These are phyloP conservation scores for Claviceps digitariae DNA, from an alignment of 2,329 filamentous ascomycete genomes.

Conservation along the genomic window DNA sequence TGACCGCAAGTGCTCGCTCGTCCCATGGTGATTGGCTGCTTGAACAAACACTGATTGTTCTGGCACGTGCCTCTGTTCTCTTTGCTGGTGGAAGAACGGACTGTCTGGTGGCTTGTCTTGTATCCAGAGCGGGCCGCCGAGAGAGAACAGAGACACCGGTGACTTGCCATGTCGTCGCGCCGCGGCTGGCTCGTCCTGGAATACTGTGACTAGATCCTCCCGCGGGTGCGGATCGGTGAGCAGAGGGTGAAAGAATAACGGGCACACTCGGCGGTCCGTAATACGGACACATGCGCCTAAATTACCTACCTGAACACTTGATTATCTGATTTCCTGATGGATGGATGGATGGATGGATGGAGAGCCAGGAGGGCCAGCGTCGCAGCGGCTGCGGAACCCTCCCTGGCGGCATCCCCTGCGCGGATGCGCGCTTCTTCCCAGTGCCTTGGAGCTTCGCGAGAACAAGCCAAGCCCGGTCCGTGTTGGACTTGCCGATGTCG, in stretches of 20 bases:
- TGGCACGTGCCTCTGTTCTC: background rate
- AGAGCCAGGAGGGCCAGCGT: background rate
- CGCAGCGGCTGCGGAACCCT: background rate
- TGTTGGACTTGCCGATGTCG: constrained; percentile 3
- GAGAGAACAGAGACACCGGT: too few relatives aligned
- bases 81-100: background rate
- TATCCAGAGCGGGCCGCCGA: background rate
- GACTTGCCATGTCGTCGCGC: too few relatives aligned
- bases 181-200: too few relatives aligned
- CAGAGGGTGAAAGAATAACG: background rate
- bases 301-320: background rate
- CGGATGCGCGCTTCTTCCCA: constrained; percentile 2
- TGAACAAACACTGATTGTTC: background rate
- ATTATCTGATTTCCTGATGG: background rate
- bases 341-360: background rate
- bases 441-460: background rate
- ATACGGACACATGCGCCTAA: background rate
- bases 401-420: background rate
- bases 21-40: background rate
- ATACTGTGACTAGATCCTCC: too few relatives aligned
- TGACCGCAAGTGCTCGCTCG: too few relatives aligned
- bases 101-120: too few relatives aligned
- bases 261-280: background rate
- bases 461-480: background rate
- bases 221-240: too few relatives aligned